Base-by-base conservation (phyloP, 768 basidiomycete genomes). In the Clavulina sp. region DNA sequence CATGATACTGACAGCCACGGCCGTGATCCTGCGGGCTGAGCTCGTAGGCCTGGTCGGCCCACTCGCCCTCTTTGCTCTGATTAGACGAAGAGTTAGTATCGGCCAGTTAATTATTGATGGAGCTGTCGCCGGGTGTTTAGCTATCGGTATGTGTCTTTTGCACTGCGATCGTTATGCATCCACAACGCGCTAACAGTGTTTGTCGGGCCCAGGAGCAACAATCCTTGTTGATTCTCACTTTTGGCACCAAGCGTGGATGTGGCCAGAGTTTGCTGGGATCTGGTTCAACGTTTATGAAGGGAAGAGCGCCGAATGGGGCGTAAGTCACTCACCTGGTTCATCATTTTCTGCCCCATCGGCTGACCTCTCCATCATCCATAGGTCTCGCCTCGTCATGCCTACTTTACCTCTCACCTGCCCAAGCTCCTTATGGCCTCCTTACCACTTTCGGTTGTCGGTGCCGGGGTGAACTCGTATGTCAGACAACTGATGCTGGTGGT, bases 271-370 rank as follows among this genome's bases (percentile, higher is more conserved):
- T 16, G 70, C 76, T 1, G 73, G 76, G 0, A 56, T 92, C 7
- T 78, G 78, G 56, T 99, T 87, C 69, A 99, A 97, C 60, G 76
- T 96, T 24, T 67, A 80, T 4, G 65, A 87, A 61, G 89, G 91
- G 13, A 89, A 93, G 63, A 81, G 83, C 26, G 67, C 79, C 0
- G 78, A 91, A 19, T 99, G 95, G 95, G 95, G 95, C 56, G 87
- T 93, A 63, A 57, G 84, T 72, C n/a, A 21, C 41, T 52, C 29
- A 24, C 2, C n/a, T 30, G 19, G 34, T 5, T 28, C 28, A 28
- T 6, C 4, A 53, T 30, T 33, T 19, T 5, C 21, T 9, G 9
- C 30, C 7, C 9, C 19, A 31, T 30, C 7, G 16, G 52, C 18
- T n/a, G n/a, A 4, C 29, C 9, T 50, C 41, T 48, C 34, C 33